Conservation (phyloP, 2,329 filamentous ascomycete genomes). For the Cladophialophora exuberans region DNA sequence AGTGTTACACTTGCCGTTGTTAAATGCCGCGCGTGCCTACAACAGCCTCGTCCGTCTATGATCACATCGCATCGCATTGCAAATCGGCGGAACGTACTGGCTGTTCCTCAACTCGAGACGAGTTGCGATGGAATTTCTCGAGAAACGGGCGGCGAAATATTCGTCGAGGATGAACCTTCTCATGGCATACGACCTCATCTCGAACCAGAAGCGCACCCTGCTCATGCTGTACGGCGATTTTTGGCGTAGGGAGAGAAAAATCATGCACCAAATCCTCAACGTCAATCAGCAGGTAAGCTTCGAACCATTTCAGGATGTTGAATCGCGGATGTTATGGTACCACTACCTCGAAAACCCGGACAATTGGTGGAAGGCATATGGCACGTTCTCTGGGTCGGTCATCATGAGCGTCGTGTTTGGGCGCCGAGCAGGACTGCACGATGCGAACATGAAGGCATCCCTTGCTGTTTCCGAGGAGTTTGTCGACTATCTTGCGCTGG, state of each 20-base stretch:
- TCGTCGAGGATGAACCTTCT: slow-evolving; percentile 38
- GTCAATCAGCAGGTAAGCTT: background rate
- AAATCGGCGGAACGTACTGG: slow-evolving; percentile 3
- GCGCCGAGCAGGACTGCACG: slow-evolving; percentile 43
- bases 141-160: slow-evolving; percentile 42
- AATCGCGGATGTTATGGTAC: slow-evolving; percentile 5
- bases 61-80: too few species aligned
- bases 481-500: slow-evolving; percentile 37
- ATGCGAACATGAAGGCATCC: slow-evolving; percentile 35
- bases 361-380: slow-evolving; percentile 44
- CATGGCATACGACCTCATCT: slow-evolving; percentile 34
- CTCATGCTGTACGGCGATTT: slow-evolving; percentile 43
- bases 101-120: slow-evolving; percentile 9
- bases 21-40: too few species aligned
- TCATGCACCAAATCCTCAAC: slow-evolving; percentile 28
- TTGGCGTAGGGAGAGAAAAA: slow-evolving; percentile 23
- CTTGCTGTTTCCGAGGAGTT: slow-evolving; percentile 42
- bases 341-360: slow-evolving; percentile 9
- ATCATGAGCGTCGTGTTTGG: slow-evolving; percentile 52
- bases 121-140: slow-evolving; percentile 38
- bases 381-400: slow-evolving; percentile 44
- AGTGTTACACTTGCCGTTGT: too few species aligned
- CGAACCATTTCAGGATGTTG: slow-evolving; percentile 16
- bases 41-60: too few species aligned
- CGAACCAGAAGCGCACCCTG: slow-evolving; percentile 45